phyloP scores from a whole-genome alignment of 768 basidiomycete genomes.

The Rhodotorula graminis region DNA sequence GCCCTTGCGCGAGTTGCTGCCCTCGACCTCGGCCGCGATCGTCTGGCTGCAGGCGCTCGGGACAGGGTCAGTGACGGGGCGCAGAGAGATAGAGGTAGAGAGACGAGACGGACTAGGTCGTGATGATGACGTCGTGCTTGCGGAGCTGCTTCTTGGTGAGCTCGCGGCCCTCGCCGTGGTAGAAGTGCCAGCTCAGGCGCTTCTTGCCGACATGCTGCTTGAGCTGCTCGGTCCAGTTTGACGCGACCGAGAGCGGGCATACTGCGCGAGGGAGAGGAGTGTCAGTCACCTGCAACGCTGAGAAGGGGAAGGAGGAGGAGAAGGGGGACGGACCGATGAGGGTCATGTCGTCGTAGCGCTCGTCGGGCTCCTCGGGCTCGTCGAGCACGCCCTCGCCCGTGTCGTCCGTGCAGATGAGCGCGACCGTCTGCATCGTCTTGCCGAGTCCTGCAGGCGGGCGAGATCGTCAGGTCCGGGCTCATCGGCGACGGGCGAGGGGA shows the following conservation, averaged over 20 bases:
- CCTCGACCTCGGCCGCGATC: slow-evolving; percentile 26
- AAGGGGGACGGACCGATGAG: slow-evolving; percentile 61
- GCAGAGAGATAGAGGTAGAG: neutral
- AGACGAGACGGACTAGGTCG: slow-evolving; percentile 55
- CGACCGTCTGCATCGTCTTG: slow-evolving; percentile 83
- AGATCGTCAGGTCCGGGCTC: neutral
- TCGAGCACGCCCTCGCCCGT: slow-evolving; percentile 39
- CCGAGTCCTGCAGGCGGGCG: slow-evolving; percentile 51
- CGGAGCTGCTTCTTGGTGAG: slow-evolving; percentile 60
- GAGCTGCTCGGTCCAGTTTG: slow-evolving; percentile 53
- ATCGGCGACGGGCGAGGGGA: slow-evolving; percentile 35
- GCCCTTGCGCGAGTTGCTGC: slow-evolving; percentile 51
- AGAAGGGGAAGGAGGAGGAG: neutral
- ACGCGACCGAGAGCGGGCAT: slow-evolving; percentile 73
- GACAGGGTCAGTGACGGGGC: neutral
- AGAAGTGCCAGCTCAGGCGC: slow-evolving; percentile 52
- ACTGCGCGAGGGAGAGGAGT: slow-evolving; percentile 51
- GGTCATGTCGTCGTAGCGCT: slow-evolving; percentile 64
- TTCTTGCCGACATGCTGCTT: slow-evolving; percentile 38
- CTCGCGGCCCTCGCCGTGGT: slow-evolving; percentile 62
- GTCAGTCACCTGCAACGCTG: neutral
- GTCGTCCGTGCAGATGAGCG: slow-evolving; percentile 57
- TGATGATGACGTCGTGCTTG: slow-evolving; percentile 71
- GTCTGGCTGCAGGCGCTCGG: slow-evolving; percentile 20
- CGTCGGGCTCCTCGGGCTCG: slow-evolving; percentile 53